Percentiles rank a stretch among this genome's conserved stretches.
phyloP scores from a whole-genome alignment of 176 grass and related monocot genomes.

The Cenchrus americanus region DNA sequence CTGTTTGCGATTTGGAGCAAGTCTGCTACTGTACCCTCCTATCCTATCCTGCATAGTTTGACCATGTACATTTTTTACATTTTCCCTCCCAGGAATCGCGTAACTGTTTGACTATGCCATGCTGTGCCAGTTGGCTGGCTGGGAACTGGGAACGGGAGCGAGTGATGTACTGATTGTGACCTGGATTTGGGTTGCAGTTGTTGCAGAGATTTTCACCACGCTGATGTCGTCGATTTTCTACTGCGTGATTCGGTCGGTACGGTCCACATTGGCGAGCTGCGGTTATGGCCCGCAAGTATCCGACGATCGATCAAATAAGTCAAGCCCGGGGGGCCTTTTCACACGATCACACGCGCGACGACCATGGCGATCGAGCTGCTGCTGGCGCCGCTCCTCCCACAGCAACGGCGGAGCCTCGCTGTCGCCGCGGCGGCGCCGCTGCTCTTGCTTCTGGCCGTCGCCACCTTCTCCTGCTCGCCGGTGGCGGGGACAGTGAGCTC shows the following conservation, averaged over 20 bases:
- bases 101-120: neutral
- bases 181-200: neutral
- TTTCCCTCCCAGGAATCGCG: neutral
- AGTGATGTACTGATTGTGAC: neutral
- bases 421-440: neutral
- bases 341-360: neutral
- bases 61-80: neutral
- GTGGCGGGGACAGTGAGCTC: neutral
- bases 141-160: neutral
- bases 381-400: too few species aligned
- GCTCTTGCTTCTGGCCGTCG: conserved; percentile 5
- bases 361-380: neutral
- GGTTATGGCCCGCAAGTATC: neutral
- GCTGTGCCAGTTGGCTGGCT: neutral
- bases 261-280: neutral
- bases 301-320: neutral
- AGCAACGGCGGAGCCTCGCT: neutral
- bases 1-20: neutral
- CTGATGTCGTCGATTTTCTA: neutral
- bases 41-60: neutral
- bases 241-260: neutral
- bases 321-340: neutral
- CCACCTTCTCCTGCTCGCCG: neutral
- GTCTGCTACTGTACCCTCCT: neutral
- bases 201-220: neutral